Base-by-base conservation (phyloP, 2,329 filamentous ascomycete species). In the Camillea tinctor region DNA sequence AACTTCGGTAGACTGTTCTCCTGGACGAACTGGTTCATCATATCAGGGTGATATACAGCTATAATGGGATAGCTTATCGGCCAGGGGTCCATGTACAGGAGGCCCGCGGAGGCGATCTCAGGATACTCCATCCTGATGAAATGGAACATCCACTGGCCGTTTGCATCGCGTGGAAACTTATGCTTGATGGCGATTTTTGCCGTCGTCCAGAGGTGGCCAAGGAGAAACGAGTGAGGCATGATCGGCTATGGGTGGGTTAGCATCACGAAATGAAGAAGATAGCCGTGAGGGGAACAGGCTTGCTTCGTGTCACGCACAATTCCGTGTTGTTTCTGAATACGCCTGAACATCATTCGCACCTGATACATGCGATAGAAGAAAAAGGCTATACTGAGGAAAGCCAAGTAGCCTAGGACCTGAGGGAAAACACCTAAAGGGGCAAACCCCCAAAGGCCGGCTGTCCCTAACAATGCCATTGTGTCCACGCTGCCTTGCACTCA, bases 21-120 rank as follows among this genome's bases (percentile, higher is more conserved):
- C 60, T 77, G 75, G n/a, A 71, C 74, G 58, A 77, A 72, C 52
- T 76, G 74, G 5, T 73, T 67, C 50, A 73, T 73, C 40, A 79
- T 69, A 5, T 73, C 73, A 1, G 77, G 75, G 55, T 77, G 66
- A 56, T 69, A 68, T 24, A 79, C 69, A n/a, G 74, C 69, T 4
- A 77, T 24, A 67, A 77, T 73, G 2, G 75, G 71, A 4, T 60
- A 54, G 1, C 66, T 65, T n/a, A 78, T 63, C 3, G 77, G 77
- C 73, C 75, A 77, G 15, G 71, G 60, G 55, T 79, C 77, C 50
- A 79, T 60, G 58, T 79, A 75, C 52, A 73, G 60, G 24, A 72
- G 53, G 54, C 72, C 72, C 7, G 65, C 57, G n/a, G 64, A 64
- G 2, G 64, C 63, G 19, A 72, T 48, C 19, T 74, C 71, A 5